Evolutionary conservation across 345 rosid species (phyloP).

Genomic region (Punica granatum): DNA sequence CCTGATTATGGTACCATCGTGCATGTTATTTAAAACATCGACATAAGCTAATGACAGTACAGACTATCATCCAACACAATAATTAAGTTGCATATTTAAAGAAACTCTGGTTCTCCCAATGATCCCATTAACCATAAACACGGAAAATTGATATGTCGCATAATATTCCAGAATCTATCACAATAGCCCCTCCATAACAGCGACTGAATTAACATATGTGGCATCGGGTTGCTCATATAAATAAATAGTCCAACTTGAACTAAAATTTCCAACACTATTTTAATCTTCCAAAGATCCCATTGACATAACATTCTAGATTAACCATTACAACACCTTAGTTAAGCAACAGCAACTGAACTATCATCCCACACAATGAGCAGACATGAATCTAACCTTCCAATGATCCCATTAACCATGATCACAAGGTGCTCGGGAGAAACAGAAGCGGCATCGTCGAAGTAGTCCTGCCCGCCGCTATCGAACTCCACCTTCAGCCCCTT

Average conservation of each 20-base stretch:
- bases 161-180: neutral
- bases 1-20: too few relatives aligned
- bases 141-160: neutral
- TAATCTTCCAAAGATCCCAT: neutral
- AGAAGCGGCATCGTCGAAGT: constrained; percentile 31
- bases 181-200: neutral
- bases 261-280: neutral
- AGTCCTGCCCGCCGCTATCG: constrained; percentile 59
- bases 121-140: neutral
- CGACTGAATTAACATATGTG: neutral
- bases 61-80: neutral
- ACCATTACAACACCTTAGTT: neutral
- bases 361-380: neutral
- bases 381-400: constrained; percentile 47
- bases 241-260: neutral
- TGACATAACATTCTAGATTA: neutral
- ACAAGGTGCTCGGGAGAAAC: constrained; percentile 64
- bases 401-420: constrained; percentile 76
- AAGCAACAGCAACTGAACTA: neutral
- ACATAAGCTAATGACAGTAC: too few relatives aligned
- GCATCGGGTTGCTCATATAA: neutral
- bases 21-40: too few relatives aligned
- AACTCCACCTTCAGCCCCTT: constrained; percentile 38
- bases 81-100: neutral
- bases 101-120: neutral